Conservation (phyloP, 306 rosid genomes). For the Vigna angularis region DNA sequence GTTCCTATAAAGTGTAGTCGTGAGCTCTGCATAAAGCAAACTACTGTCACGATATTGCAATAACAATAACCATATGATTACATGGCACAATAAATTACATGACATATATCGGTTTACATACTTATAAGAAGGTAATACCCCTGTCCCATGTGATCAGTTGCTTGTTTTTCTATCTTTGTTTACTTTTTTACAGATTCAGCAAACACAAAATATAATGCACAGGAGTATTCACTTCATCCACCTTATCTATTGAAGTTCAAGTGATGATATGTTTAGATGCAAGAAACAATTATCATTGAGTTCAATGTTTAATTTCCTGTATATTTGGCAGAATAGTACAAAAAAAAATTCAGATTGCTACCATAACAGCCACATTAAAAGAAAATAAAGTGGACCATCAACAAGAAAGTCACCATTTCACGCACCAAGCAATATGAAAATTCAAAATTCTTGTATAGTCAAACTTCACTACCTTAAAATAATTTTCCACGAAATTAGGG, state of each 20-base stretch:
- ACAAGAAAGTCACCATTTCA: constrained; percentile 36
- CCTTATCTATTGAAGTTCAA: constrained; percentile 23
- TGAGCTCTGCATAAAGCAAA: constrained; percentile 71
- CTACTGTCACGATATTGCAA: constrained; percentile 38
- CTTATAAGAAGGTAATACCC: constrained; percentile 11
- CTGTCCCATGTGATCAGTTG: neutral
- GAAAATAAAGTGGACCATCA: neutral
- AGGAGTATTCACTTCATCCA: constrained; percentile 18
- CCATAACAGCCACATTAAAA: constrained; percentile 1
- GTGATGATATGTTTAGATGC: neutral
- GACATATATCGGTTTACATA: constrained; percentile 14
- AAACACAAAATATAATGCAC: constrained; percentile 19
- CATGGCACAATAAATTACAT: neutral
- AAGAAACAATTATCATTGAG: neutral
- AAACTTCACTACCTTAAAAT: constrained; percentile 78
- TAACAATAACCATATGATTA: constrained; percentile 1
- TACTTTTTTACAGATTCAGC: constrained; percentile 15
- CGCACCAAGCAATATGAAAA: constrained; percentile 10
- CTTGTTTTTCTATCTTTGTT: neutral
- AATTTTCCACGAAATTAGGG: constrained; percentile 90
- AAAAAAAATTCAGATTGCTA: constrained; percentile 28
- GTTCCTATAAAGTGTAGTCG: constrained; percentile 95
- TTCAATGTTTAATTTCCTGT: constrained; percentile 8
- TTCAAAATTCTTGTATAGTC: constrained; percentile 6
- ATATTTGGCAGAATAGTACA: constrained; percentile 20